Conservation (phyloP, 2,329 filamentous ascomycete species). For the Colletotrichum acutatum region DNA sequence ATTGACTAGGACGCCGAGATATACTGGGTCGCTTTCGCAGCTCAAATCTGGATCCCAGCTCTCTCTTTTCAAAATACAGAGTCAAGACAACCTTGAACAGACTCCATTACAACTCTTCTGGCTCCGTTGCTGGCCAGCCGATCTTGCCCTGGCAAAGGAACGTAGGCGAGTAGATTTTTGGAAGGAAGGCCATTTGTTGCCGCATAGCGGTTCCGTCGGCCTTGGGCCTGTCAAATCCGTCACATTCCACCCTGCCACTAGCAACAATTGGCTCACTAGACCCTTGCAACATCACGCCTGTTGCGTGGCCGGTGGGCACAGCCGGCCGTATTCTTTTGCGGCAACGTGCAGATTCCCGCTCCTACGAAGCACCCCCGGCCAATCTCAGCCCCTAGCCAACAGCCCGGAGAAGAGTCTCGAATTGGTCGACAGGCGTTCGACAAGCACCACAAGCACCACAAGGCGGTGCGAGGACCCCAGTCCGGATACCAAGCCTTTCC, state of each 20-base stretch:
- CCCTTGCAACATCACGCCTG: constrained; percentile 27
- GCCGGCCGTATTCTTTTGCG: constrained; percentile 36
- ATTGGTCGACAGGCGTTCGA: constrained; percentile 30
- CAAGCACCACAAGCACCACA: constrained; percentile 12
- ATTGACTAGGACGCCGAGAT: background rate
- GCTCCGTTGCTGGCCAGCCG: background rate
- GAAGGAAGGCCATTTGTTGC: constrained; percentile 16
- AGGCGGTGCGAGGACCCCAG: constrained; percentile 15
- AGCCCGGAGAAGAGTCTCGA: constrained; percentile 35
- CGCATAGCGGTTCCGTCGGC: constrained; percentile 26
- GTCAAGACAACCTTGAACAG: background rate
- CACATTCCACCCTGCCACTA: constrained; percentile 29
- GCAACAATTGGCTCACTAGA: constrained; percentile 2
- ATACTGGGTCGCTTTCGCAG: constrained; percentile 10
- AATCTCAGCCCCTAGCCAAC: constrained; percentile 35
- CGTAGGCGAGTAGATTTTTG: background rate
- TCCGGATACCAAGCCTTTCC: constrained; percentile 11
- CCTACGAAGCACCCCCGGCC: constrained; percentile 24
- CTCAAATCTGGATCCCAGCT: constrained; percentile 17
- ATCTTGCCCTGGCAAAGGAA: background rate
- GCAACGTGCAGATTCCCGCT: constrained; percentile 38
- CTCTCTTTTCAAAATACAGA: background rate
- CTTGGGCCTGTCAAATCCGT: constrained; percentile 25
- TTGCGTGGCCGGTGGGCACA: constrained; percentile 30
- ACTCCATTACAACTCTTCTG: background rate